phyloP scores from a whole-genome alignment of 805 yeast genomes.

The Komagataella phaffii region DNA sequence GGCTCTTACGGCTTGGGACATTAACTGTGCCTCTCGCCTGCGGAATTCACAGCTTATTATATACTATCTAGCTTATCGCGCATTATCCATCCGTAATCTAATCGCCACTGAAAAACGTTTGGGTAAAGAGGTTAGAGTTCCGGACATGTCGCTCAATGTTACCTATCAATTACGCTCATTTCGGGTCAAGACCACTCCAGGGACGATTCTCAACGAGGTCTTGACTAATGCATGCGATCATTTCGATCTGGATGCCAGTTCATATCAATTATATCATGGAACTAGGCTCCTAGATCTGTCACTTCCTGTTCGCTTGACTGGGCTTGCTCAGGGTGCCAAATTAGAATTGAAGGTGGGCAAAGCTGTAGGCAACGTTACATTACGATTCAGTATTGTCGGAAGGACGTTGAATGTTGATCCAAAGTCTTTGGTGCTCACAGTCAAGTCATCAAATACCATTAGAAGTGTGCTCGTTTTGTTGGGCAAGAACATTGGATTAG shows the following conservation, averaged over 20 bases:
- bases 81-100: neutral
- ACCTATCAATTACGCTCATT: slow-evolving; percentile 18
- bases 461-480: neutral
- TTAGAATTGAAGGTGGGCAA: slow-evolving; percentile 12
- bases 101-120: neutral
- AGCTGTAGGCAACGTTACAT: slow-evolving; percentile 1
- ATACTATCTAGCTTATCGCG: neutral
- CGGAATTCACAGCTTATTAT: neutral
- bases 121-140: neutral
- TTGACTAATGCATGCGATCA: slow-evolving; percentile 19
- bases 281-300: slow-evolving; percentile 19
- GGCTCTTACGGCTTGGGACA: neutral
- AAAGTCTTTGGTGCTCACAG: neutral
- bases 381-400: neutral
- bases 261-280: slow-evolving; percentile 13
- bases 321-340: slow-evolving; percentile 31
- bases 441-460: neutral
- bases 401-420: neutral
- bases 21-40: neutral
- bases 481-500: neutral
- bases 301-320: slow-evolving; percentile 28
- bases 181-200: slow-evolving; percentile 21
- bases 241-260: slow-evolving; percentile 18
- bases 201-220: slow-evolving; percentile 22
- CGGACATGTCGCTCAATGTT: slow-evolving; percentile 23